These are phyloP conservation scores for Acanthamoeba royreba DNA, from an alignment of 208 protist genomes.

Conservation along the genomic window DNA sequence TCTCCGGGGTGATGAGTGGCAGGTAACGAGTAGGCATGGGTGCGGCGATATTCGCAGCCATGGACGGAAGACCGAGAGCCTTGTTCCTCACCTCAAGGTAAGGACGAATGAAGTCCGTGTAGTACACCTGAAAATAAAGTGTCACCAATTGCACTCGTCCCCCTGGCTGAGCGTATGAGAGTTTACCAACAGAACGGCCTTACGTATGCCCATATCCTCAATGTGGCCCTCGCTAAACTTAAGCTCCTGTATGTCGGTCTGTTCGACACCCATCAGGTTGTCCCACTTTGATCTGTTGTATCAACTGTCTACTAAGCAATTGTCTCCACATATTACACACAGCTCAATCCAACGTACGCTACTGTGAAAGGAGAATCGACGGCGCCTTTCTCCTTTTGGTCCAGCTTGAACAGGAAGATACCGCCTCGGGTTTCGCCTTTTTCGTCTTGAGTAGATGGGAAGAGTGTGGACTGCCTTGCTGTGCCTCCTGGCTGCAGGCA, in stretches of 20 bases:
- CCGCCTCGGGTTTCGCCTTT: neutral
- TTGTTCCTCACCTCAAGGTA: constrained; percentile 7
- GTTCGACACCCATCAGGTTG: neutral
- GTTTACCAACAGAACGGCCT: neutral
- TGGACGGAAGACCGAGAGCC: neutral
- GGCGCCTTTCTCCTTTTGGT: neutral
- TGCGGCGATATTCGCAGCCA: neutral
- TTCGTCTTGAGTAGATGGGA: constrained; percentile 2
- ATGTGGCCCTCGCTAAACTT: neutral
- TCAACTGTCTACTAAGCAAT: too few relatives aligned
- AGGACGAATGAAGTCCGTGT: constrained; percentile 28
- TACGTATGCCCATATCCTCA: neutral
- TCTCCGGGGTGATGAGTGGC: neutral
- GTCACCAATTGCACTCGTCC: neutral
- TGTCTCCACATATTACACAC: too few relatives aligned
- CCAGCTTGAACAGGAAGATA: neutral
- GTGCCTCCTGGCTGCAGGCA: neutral
- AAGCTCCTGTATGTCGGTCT: neutral
- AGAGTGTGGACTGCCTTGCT: neutral
- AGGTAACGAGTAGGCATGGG: constrained; percentile 28
- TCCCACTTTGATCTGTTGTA: constrained; percentile 40
- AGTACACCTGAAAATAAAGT: neutral
- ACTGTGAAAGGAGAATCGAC: neutral
- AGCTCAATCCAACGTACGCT: neutral
- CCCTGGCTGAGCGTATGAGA: neutral